Evolutionary conservation across 2,329 filamentous ascomycete species (phyloP).

Genomic region (Aspergillus sp.): DNA sequence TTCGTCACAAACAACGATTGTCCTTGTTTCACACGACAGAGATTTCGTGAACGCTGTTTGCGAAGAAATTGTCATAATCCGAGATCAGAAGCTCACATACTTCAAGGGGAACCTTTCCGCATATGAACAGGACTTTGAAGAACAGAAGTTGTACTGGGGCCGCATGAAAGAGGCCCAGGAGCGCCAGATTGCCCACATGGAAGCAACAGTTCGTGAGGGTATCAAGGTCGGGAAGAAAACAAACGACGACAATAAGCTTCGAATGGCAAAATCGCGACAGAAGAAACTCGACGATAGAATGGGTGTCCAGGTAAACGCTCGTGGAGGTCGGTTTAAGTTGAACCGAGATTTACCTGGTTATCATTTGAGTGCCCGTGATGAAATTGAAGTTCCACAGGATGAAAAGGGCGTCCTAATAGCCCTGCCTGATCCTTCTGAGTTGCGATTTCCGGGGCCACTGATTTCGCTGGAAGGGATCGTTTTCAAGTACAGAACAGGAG

Average conservation of each 20-base stretch:
- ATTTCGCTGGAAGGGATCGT: conserved; percentile 68
- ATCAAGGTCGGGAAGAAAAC: conserved; percentile 72
- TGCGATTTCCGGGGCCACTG: conserved; percentile 73
- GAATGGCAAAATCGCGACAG: conserved; percentile 80
- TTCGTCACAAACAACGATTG: conserved; percentile 59
- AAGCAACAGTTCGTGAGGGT: conserved; percentile 73
- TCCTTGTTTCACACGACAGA: conserved; percentile 82
- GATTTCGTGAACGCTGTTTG: conserved; percentile 76
- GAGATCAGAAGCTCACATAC: conserved; percentile 68
- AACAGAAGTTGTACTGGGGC: conserved; percentile 63
- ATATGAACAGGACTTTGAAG: conserved; percentile 68
- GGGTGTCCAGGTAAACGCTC: conserved; percentile 71
- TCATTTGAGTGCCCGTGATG: conserved; percentile 58
- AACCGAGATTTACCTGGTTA: conserved; percentile 70
- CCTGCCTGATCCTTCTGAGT: conserved; percentile 64
- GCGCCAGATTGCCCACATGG: conserved; percentile 75
- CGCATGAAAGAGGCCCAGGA: conserved; percentile 82
- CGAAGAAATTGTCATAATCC: conserved; percentile 72
- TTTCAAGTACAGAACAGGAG: conserved; percentile 59
- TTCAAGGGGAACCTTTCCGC: conserved; percentile 73
- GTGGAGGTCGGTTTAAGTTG: conserved; percentile 75
- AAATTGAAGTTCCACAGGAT: conserved; percentile 68
- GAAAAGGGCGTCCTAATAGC: conserved; percentile 58
- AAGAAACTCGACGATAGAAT: conserved; percentile 81
- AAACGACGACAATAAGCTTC: conserved; percentile 80